Percentiles rank a stretch among this genome's conserved stretches.
Conservation (phyloP, 169 alveolate genomes). For the Babesia bovis region DNA sequence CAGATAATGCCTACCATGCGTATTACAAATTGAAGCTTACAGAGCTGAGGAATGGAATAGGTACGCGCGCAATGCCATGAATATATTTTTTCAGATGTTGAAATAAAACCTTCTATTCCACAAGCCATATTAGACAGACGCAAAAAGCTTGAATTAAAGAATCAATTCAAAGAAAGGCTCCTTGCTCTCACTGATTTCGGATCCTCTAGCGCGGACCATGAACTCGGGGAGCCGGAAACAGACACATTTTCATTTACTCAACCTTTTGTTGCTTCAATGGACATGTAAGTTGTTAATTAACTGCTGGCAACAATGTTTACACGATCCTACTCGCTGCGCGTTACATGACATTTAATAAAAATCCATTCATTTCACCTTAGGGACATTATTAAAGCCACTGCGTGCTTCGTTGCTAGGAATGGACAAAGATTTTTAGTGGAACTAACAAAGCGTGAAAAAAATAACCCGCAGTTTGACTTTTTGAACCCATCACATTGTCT, state of each 20-base stretch:
- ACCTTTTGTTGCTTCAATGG: slow-evolving; percentile 69
- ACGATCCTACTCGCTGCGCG: background rate
- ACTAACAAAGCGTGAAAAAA: slow-evolving; percentile 80
- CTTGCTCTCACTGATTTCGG: slow-evolving; percentile 74
- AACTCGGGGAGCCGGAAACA: slow-evolving; percentile 62
- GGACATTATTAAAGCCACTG: slow-evolving; percentile 92
- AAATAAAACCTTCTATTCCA: slow-evolving; percentile 76
- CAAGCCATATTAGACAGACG: slow-evolving; percentile 76
- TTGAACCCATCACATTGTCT: slow-evolving; percentile 93
- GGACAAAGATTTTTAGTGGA: slow-evolving; percentile 94
- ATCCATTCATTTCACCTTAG: background rate
- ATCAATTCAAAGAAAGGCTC: slow-evolving; percentile 65
- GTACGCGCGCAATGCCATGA: slow-evolving; percentile 22
- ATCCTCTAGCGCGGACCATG: slow-evolving; percentile 54
- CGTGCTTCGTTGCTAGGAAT: slow-evolving; percentile 94
- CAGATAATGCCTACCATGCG: slow-evolving; percentile 82
- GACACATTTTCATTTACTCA: slow-evolving; percentile 60
- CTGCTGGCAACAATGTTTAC: background rate
- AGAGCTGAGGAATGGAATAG: slow-evolving; percentile 74
- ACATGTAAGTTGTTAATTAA: slow-evolving; percentile 39
- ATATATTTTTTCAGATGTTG: slow-evolving; percentile 44
- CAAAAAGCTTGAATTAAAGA: slow-evolving; percentile 67
- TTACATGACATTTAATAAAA: background rate
- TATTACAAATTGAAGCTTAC: slow-evolving; percentile 81
- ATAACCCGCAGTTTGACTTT: slow-evolving; percentile 91